Conservation (phyloP, 2,329 filamentous ascomycete genomes). For the Stagonosporopsis vannaccii region DNA sequence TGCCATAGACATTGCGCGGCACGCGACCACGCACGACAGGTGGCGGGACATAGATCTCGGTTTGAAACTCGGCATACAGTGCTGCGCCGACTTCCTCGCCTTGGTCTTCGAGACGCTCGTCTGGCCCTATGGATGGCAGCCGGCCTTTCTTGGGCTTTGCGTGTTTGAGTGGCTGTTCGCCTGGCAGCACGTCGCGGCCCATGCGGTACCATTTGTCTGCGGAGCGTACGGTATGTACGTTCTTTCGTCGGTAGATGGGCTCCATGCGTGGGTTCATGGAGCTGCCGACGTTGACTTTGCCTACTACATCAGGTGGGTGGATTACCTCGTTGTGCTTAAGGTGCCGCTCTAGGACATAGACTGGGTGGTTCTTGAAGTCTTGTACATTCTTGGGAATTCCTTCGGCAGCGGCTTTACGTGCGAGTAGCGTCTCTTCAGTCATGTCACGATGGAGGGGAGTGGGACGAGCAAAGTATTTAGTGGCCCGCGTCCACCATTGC, state of each 20-base stretch:
- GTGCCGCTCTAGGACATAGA: slow-evolving; percentile 80
- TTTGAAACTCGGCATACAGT: slow-evolving; percentile 67
- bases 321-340: slow-evolving; percentile 84
- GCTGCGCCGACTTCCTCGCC: slow-evolving; percentile 57
- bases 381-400: slow-evolving; percentile 82
- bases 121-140: slow-evolving; percentile 35
- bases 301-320: slow-evolving; percentile 72
- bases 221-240: slow-evolving; percentile 80
- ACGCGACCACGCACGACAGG: slow-evolving; percentile 77
- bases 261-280: slow-evolving; percentile 69
- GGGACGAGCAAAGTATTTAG: slow-evolving; percentile 53
- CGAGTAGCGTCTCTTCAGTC: slow-evolving; percentile 80
- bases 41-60: slow-evolving; percentile 76
- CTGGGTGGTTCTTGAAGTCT: slow-evolving; percentile 86
- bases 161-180: slow-evolving; percentile 84
- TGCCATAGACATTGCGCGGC: slow-evolving; percentile 67
- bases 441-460: slow-evolving; percentile 71
- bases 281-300: slow-evolving; percentile 75
- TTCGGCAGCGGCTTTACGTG: slow-evolving; percentile 74
- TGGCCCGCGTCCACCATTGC: slow-evolving; percentile 62
- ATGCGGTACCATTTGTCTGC: slow-evolving; percentile 91
- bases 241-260: slow-evolving; percentile 79
- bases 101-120: slow-evolving; percentile 44
- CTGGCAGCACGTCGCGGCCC: slow-evolving; percentile 76
- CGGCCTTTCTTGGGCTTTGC: slow-evolving; percentile 48